phyloP scores from a whole-genome alignment of 495 filamentous ascomycete species.

The Aspergillus carlsbadensis region DNA sequence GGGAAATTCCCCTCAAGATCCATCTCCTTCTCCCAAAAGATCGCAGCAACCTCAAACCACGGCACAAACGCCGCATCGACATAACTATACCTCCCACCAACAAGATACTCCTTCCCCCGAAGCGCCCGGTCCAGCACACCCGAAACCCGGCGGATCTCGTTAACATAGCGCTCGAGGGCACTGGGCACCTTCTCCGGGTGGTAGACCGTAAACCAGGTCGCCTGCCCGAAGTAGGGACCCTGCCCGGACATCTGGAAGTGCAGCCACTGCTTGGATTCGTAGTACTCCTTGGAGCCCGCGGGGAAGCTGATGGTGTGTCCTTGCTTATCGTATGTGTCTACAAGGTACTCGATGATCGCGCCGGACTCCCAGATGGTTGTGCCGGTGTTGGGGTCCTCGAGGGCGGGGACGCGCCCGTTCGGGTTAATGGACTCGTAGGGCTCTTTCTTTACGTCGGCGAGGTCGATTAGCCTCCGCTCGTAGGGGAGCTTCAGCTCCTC shows the following conservation, averaged over 20 bases:
- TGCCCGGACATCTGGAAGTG: slow-evolving; percentile 67
- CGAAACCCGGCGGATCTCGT: slow-evolving; percentile 61
- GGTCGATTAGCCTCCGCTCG: slow-evolving; percentile 39
- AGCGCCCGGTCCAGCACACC: slow-evolving; percentile 56
- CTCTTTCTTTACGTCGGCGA: slow-evolving; percentile 55
- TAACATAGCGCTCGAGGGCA: slow-evolving; percentile 57
- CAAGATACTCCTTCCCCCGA: slow-evolving; percentile 53
- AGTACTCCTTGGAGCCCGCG: slow-evolving; percentile 41
- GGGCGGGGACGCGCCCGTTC: slow-evolving; percentile 64
- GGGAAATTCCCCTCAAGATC: too few species aligned
- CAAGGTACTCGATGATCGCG: slow-evolving; percentile 71
- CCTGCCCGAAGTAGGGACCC: slow-evolving; percentile 66
- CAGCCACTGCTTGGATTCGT: slow-evolving; percentile 61
- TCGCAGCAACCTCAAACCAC: slow-evolving; percentile 34
- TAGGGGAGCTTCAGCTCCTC: slow-evolving; percentile 62
- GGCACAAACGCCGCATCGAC: slow-evolving; percentile 59
- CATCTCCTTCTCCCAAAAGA: too few species aligned
- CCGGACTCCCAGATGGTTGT: slow-evolving; percentile 70
- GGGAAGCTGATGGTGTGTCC: slow-evolving; percentile 57
- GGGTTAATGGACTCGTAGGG: slow-evolving; percentile 61
- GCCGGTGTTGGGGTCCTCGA: slow-evolving; percentile 67
- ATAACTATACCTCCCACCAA: slow-evolving; percentile 57
- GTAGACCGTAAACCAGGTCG: slow-evolving; percentile 50
- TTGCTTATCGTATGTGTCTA: slow-evolving; percentile 68
- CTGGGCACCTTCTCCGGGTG: slow-evolving; percentile 59